These are phyloP conservation scores for Nitzschia sp. DNA, from an alignment of 108 stramenopile species.

Conservation along the genomic window DNA sequence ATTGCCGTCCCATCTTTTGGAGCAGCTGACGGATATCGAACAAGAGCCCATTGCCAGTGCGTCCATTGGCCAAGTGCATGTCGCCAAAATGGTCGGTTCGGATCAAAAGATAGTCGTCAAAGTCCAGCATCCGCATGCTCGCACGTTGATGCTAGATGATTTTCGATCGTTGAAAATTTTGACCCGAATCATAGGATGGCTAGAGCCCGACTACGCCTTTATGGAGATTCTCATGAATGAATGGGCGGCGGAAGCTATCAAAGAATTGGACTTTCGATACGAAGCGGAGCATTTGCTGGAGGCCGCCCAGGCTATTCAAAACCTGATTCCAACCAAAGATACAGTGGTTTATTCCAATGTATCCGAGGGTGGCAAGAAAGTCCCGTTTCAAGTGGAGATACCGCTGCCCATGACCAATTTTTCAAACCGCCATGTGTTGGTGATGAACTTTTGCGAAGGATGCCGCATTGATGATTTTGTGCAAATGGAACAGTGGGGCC, in stretches of 20 bases:
- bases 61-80: conserved; percentile 54
- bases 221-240: conserved; percentile 40
- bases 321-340: background rate
- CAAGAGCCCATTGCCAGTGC: conserved; percentile 39
- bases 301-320: conserved; percentile 18
- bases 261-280: conserved; percentile 54
- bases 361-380: background rate
- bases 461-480: conserved; percentile 37
- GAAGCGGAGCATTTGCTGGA: conserved; percentile 49
- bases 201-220: conserved; percentile 47
- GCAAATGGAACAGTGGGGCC: conserved; percentile 28
- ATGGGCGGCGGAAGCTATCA: conserved; percentile 43
- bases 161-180: conserved; percentile 44
- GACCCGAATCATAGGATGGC: conserved; percentile 16
- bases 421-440: conserved; percentile 50
- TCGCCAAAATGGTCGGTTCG: conserved; percentile 18
- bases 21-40: conserved; percentile 23
- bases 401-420: conserved; percentile 37
- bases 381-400: conserved; percentile 31
- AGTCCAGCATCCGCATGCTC: conserved; percentile 53
- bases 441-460: conserved; percentile 82
- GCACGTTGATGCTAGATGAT: conserved; percentile 47
- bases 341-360: conserved; percentile 4
- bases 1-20: conserved; percentile 4
- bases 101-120: conserved; percentile 48